Conservation (phyloP, 208 protist genomes). For the Acanthamoeba royreba region DNA sequence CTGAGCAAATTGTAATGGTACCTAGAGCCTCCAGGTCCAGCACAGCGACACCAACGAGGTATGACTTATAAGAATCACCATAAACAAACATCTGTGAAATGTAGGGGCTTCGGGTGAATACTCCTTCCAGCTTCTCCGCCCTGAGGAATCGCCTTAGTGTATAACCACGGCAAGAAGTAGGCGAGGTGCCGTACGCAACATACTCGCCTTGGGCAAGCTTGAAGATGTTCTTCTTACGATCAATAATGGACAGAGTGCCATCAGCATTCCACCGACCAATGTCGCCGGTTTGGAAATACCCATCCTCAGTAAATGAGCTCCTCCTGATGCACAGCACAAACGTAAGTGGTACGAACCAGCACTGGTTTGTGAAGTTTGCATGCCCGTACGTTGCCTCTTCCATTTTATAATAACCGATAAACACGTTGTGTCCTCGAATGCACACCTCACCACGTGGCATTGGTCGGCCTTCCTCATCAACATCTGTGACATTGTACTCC, state of each 20-base stretch:
- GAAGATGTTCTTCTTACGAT: slow-evolving; percentile 89
- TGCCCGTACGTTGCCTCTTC: slow-evolving; percentile 71
- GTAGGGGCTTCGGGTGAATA: slow-evolving; percentile 15
- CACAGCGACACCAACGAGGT: slow-evolving; percentile 76
- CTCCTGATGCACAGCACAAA: neutral
- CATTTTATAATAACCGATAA: slow-evolving; percentile 81
- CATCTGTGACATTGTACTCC: slow-evolving; percentile 36
- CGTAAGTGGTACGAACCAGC: neutral
- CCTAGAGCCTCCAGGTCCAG: slow-evolving; percentile 60
- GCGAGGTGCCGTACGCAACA: slow-evolving; percentile 54
- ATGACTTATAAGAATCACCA: slow-evolving; percentile 57
- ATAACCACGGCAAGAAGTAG: neutral
- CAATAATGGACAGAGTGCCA: slow-evolving; percentile 82
- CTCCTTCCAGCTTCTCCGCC: slow-evolving; percentile 49
- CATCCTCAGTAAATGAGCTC: slow-evolving; percentile 63
- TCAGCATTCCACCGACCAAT: slow-evolving; percentile 74
- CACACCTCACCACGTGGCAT: slow-evolving; percentile 72
- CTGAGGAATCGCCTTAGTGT: neutral
- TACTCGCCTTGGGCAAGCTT: slow-evolving; percentile 87
- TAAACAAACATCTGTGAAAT: slow-evolving; percentile 51
- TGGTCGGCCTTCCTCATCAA: neutral
- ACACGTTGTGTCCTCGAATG: slow-evolving; percentile 76
- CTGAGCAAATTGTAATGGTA: neutral
- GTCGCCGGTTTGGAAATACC: slow-evolving; percentile 87
- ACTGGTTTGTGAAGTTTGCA: no score